phyloP scores from a whole-genome alignment of 179 eudicot genomes.

The Actinidia polygama region DNA sequence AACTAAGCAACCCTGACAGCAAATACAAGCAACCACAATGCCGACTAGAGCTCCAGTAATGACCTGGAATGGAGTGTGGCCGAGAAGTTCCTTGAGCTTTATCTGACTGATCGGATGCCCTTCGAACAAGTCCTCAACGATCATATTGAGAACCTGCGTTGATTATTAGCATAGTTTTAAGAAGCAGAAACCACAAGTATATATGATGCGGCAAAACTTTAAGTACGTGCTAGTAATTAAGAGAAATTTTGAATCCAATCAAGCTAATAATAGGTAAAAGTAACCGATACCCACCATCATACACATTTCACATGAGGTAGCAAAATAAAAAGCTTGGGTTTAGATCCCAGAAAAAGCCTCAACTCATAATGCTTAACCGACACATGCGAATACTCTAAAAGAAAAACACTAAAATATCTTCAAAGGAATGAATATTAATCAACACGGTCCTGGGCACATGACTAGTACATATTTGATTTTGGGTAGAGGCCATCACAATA shows the following conservation, averaged over 20 bases:
- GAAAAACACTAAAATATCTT: background rate
- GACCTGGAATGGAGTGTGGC: conserved; percentile 90
- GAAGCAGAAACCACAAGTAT: background rate
- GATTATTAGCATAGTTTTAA: conserved; percentile 14
- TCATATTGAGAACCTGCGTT: conserved; percentile 82
- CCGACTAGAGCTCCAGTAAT: conserved; percentile 89
- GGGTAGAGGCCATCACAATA: background rate
- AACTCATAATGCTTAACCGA: background rate
- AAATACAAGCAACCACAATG: conserved; percentile 70
- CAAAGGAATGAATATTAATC: background rate
- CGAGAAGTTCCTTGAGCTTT: conserved; percentile 95
- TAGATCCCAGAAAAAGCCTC: background rate
- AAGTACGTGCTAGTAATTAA: too few relatives aligned
- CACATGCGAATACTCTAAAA: background rate
- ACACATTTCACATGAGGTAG: background rate
- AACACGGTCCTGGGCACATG: background rate
- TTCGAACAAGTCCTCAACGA: conserved; percentile 85
- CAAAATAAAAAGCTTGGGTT: background rate
- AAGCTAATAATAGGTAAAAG: background rate
- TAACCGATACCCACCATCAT: background rate
- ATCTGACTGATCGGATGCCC: conserved; percentile 95
- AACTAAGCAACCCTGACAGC: conserved; percentile 59
- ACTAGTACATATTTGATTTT: background rate
- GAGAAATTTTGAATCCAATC: background rate
- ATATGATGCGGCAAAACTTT: background rate